Evolutionary conservation across 2,329 filamentous ascomycete species (phyloP), one percentile per base, ranked within the genome.

Genomic region (Camillea tinctor): DNA sequence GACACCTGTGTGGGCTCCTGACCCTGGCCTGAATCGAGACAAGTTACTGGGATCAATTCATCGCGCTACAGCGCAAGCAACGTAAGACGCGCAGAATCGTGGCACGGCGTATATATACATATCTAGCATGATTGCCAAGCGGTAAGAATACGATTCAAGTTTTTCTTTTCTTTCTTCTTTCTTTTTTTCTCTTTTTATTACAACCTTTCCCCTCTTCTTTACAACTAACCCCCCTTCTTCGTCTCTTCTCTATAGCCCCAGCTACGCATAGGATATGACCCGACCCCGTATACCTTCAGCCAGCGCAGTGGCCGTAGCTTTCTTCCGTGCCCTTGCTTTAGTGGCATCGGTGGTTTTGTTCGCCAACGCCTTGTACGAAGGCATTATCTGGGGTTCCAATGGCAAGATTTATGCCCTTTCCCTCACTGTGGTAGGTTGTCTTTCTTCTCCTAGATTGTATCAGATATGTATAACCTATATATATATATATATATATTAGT

Each of bases 291-390:
- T 56, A 22, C 65, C 65, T 11, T 61, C 51, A 22, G 21, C 59
- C 19, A 48, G 55, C n/a, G 65, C 61, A 15, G 52, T 65, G 19
- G 60, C 58, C 52, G 54, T 53, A 54, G 60, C 61, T 24, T 40
- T 64, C 56, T 62, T 60, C 11, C 63, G 65, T 57, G 60, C 62
- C 54, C 59, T 67, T 55, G 65, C 60, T 51, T 59, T 67, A 56
- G 61, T 61, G 23, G 57, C 57, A 22, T 65, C 65, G 2, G 63
- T 67, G 17, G 61, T 65, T 30, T 59, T 67, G 58, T 59, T 67
- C 55, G 59, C 65, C 54, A 65, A 67, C 40, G 50, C 65, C 30
- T 60, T 67, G 23, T 67, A 65, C 40, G 65, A 65, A 26, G 63
- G 63, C 48, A 60, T 67, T 55, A 61, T 56, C 59, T 67, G 65